Percentiles rank a stretch among this genome's conserved stretches.
Conservation (phyloP, 805 yeast genomes). For the Metschnikowia chrysomelidarum region DNA sequence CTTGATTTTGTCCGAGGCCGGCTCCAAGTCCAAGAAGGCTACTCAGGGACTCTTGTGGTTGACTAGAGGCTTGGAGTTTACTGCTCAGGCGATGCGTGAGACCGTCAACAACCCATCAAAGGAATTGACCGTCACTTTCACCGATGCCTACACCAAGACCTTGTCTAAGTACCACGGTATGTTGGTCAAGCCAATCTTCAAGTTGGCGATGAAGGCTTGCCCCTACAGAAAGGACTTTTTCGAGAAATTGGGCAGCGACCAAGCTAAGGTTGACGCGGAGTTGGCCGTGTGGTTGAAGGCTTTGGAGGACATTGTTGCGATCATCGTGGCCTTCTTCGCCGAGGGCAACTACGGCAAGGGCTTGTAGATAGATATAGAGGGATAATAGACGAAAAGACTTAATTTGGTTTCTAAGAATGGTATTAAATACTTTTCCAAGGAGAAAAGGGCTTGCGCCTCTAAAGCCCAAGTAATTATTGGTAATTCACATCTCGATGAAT, state of each 20-base stretch:
- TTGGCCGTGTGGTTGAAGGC: conserved; percentile 73
- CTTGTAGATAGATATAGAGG: conserved; percentile 37
- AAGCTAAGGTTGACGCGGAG: conserved; percentile 62
- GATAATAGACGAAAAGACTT: neutral
- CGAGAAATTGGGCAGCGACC: conserved; percentile 75
- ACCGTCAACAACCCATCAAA: conserved; percentile 59
- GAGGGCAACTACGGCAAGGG: conserved; percentile 89
- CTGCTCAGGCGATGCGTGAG: conserved; percentile 86
- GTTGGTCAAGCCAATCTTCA: conserved; percentile 81
- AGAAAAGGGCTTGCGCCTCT: no score
- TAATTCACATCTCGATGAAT: no score
- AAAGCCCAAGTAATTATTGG: no score
- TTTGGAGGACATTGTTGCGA: conserved; percentile 68
- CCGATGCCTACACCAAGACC: conserved; percentile 80
- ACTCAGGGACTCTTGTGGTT: conserved; percentile 92
- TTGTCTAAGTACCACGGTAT: conserved; percentile 78
- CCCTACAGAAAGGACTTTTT: conserved; percentile 88
- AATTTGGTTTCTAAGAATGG: no score
- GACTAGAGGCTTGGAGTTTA: conserved; percentile 80
- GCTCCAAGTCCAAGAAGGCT: conserved; percentile 68
- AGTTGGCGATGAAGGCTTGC: conserved; percentile 92
- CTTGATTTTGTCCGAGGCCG: conserved; percentile 69
- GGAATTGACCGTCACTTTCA: conserved; percentile 76
- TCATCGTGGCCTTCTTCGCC: conserved; percentile 71
- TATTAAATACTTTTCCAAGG: no score